Base-by-base conservation (phyloP, 2,329 filamentous ascomycete species). In the Furcasterigmium sp. region DNA sequence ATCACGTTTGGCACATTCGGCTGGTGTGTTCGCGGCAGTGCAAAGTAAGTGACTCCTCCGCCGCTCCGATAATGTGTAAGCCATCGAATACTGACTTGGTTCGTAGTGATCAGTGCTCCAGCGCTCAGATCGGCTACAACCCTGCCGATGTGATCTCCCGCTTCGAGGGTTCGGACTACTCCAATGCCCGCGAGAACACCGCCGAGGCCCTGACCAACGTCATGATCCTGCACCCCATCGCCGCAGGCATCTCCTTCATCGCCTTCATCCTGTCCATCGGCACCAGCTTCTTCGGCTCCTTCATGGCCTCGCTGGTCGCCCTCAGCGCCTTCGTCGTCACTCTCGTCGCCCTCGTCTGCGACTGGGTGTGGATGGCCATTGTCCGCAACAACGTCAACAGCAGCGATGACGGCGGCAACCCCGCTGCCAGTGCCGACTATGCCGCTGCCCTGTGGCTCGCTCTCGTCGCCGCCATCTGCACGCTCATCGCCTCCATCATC, bases 211-310 rank as follows among this genome's bases (percentile, higher is more conserved):
- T 83, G 32, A 82, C 79, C 34, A 65, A 68, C 49, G 74, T 76
- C 48, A 77, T 84, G 76, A 61, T 84, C 41, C 69, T 84, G 46
- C 80, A 84, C 63, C 78, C 80, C 21, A 63, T 84, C 53, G 76
- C 70, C n/a, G 69, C 70, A 46, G 77, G 64, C 43, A 58, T 82
- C 3, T 65, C 71, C 52, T 82, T 82, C 63, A 64, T 82, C 48
- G 75, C 77, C 46, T 81, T 81, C 61, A 54, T 80, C 37, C 62
- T 80, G 39, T 72, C 72, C 37, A 54, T 78, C 28, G 72, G 71
- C 47, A 63, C 76, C 3, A 75, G 75, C 46, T 50, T 75, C 39
- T 46, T 75, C 39, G 77, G 76, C 48, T 73, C 74, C 0, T 58
- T 82, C 18, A 49, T 75, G 25, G 75, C 74, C 3, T 64, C 73